Base-by-base conservation (phyloP, 2,329 filamentous ascomycete genomes). In the Stachybotrys echinatus region DNA sequence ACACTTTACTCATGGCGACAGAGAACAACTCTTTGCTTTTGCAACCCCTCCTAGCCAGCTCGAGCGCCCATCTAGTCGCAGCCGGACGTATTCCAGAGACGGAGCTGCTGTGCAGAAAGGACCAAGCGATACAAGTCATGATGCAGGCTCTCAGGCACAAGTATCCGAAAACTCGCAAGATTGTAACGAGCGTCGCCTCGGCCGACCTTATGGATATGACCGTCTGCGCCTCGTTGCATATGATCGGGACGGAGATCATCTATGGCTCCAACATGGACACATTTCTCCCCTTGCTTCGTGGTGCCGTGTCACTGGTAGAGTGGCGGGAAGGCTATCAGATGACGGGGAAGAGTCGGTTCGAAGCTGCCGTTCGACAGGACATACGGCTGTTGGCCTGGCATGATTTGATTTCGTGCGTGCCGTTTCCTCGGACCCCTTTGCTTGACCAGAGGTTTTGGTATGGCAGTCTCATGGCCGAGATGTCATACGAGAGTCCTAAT, bases 11-110 rank as follows among this genome's bases (percentile, higher is more conserved):
- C 5, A 45, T 45, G 42, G 42, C 42, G 18, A 12, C 27, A 18
- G 42, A 23, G 8, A 45, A 23, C 12, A 27, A 45, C 27, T 51
- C 49, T 2, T n/a, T 51, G 18, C 45, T 51, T 3, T 21, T 51
- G 23, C 45, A 39, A 5, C 40, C 47, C 23, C 40, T 51, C 22
- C 18, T 51, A 39, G 49, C 49, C n/a, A 40, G 45, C 8, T 45
- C 49, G 8, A 51, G 49, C n/a, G 49, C 42, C 10, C 49, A 48
- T 21, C 46, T 51, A 40, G 45, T 42, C 5, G 31, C 38, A 20
- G 49, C 49, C 14, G 49, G 49, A 4, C 3, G 42, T 17, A 48
- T 51, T 18, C 7, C 45, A 17, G 40, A 44, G 21, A 43, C 45
- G 14, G 49, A 47, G 14, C 34, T 45, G 42, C 42, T 45, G 4